Evolutionary conservation across 345 rosid species (phyloP).

Genomic region (Cardiospermum halicacabum): DNA sequence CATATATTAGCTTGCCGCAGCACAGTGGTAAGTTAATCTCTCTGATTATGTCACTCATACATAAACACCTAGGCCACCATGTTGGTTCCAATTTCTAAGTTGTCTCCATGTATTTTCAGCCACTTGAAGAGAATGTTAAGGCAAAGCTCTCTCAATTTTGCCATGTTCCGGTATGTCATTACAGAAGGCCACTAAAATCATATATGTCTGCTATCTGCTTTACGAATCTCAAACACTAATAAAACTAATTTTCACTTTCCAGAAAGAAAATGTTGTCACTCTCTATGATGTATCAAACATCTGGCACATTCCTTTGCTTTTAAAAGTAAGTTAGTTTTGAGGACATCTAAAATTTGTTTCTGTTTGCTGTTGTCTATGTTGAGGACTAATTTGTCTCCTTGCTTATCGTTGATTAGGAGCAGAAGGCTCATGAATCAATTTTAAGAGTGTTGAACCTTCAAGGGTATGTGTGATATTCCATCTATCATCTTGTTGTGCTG

Average conservation of each 20-base stretch:
- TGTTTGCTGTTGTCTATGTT: not conserved
- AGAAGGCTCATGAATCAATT: constrained; percentile 92
- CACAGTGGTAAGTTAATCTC: constrained; percentile 44
- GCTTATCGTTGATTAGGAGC: constrained; percentile 55
- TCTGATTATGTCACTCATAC: not conserved
- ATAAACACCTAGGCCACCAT: not conserved
- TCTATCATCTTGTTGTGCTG: not conserved
- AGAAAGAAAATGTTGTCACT: constrained; percentile 76
- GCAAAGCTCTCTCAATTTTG: constrained; percentile 87
- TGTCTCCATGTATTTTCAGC: constrained; percentile 43
- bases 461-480: constrained; percentile 42
- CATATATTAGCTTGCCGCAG: constrained; percentile 91
- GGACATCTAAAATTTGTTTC: not conserved
- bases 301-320: constrained; percentile 92
- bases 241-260: constrained; percentile 18
- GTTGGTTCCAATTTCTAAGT: constrained; percentile 20
- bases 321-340: constrained; percentile 54
- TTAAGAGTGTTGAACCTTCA: constrained; percentile 64
- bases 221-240: not conserved
- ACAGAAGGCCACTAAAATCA: constrained; percentile 10
- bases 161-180: constrained; percentile 77
- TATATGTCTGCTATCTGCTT: constrained; percentile 7
- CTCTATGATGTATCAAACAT: constrained; percentile 90
- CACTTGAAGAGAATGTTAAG: constrained; percentile 80
- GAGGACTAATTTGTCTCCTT: not conserved